Evolutionary conservation across 805 yeast genomes (phyloP), one percentile per base, ranked within the genome.

Genomic region (Suhomyces xylopsoci): DNA sequence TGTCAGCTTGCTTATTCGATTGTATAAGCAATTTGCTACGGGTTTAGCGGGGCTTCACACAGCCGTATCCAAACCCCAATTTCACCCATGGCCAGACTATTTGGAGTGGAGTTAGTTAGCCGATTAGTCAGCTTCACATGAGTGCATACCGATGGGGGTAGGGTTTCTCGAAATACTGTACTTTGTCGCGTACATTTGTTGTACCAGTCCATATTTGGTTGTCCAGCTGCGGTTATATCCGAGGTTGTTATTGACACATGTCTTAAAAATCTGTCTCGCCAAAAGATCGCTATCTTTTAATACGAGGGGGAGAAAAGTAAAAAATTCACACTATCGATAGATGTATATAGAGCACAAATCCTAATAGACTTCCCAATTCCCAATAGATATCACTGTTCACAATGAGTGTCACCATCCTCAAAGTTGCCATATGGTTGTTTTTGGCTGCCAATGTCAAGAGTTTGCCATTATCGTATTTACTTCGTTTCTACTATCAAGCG

Each of bases 391-490:
- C 36, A 2, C 17, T 32, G 36, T 32, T 32, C 36, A 42, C 14
- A 8, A 42, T 42, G 45, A 24, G 10, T 24, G 14, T 14, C 26
- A 24, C 19, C 10, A 8, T 45, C 9, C 20, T 36, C 32, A 47
- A 47, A 24, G 22, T 30, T 28, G 42, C 43, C 3, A 30, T 14
- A 8, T 52, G 55, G 17, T 54, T 55, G 14, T 64, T 67, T 38
- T 56, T 73, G 3, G 44, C 78, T 2, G 65, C 81, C 14, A 77
- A 84, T 14, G 76, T 80, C 69, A 90, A 90, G 63, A 73, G 85
- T 5, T 59, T 88, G 2, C 96, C 96, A 2, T 71, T 84, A 17
- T 85, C 83, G 1, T 90, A 85, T 64, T 77, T 79, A 52, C 46
- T 82, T 25, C 76, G 94, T 44, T 89, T 90, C 67, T 86, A 83